A percentile compares a stretch with the other conserved stretches of the same genome.
phyloP scores from a whole-genome alignment of 2,329 filamentous ascomycete species.

The Teratosphaeria zuluensis region DNA sequence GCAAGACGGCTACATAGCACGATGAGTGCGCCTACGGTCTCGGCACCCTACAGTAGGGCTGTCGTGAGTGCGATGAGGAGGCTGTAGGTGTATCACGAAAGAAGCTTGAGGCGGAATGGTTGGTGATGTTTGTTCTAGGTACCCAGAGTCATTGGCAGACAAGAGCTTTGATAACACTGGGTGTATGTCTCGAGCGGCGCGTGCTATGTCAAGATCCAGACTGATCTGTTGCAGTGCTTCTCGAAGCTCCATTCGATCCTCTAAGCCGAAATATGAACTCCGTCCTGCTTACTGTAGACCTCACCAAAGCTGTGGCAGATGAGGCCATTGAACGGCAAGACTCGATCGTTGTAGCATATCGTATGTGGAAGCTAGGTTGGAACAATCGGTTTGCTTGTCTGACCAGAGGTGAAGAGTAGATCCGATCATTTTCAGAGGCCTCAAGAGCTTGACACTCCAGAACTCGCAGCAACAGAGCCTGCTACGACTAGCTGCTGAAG shows the following conservation, averaged over 20 bases:
- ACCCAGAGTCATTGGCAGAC: constrained; percentile 82
- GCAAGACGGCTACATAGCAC: constrained; percentile 25
- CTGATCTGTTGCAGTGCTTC: constrained; percentile 42
- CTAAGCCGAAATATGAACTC: constrained; percentile 51
- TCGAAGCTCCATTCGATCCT: constrained; percentile 57
- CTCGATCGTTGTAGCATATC: constrained; percentile 80
- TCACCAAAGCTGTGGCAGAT: constrained; percentile 78
- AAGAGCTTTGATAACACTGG: constrained; percentile 96
- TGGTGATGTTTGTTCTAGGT: constrained; percentile 44
- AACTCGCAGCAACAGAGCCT: constrained; percentile 83
- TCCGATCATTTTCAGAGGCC: constrained; percentile 87
- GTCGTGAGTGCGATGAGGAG: constrained; percentile 72
- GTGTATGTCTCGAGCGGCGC: constrained; percentile 29
- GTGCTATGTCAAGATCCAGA: neutral
- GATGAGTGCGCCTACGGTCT: constrained; percentile 32
- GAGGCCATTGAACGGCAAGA: constrained; percentile 73
- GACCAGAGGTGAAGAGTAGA: constrained; percentile 45
- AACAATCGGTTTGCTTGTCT: constrained; percentile 6
- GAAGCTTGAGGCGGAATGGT: constrained; percentile 1
- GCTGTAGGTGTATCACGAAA: constrained; percentile 49
- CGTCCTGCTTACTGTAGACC: constrained; percentile 76
- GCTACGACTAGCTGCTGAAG: constrained; percentile 69
- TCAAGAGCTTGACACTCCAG: constrained; percentile 76
- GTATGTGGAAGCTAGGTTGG: constrained; percentile 39
- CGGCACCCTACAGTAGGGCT: constrained; percentile 53